Base-by-base conservation (phyloP, 1,139 yeast species). In the Candida dubliniensis region DNA sequence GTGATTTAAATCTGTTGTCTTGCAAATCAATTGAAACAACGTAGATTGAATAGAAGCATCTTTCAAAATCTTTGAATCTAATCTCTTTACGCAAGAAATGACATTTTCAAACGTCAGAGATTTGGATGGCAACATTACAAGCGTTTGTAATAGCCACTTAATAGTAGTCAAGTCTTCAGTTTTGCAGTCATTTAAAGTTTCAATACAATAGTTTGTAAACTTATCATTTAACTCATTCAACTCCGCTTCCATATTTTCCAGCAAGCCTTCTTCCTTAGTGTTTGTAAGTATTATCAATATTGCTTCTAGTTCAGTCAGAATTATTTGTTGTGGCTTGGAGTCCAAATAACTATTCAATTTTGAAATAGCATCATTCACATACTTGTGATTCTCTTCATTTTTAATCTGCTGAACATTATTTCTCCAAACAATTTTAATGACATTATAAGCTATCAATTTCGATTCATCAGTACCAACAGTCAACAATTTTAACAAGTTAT, bases 351-450 rank as follows among this genome's bases (percentile, higher is more conserved):
- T 36, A 31, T 25, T 45, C 47, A 8, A 38, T 27, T 18, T 58
- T 46, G 4, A 33, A 25, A 67, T 38, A 0, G 62, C 38, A 0
- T 44, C 33, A 1, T 38, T 33, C 6, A 61, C 42, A 43, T 56
- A 63, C 8, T 46, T 27, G 27, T 36, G 31, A 32, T 41, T 42
- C 23, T 53, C 46, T 31, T 60, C 47, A 23, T 58, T 58, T 31
- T 58, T 63, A 11, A 57, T 43, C 45, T 67, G 70, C 15, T 53
- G 51, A 13, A 60, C 32, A 42, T 69, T 63, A 38, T 61, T 59
- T 10, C 11, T 31, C 76, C 76, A 72, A 2, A 72, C 49, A 0
- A 47, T 43, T 9, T 54, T 45, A 31, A 65, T 59, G 6, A 72
- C 52, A 0, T 53, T 50, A 38, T 46, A 40, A 1, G 63, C 45